Base-by-base conservation (phyloP, 164 flowering plant genomes). In the Euptelea pleiosperma region DNA sequence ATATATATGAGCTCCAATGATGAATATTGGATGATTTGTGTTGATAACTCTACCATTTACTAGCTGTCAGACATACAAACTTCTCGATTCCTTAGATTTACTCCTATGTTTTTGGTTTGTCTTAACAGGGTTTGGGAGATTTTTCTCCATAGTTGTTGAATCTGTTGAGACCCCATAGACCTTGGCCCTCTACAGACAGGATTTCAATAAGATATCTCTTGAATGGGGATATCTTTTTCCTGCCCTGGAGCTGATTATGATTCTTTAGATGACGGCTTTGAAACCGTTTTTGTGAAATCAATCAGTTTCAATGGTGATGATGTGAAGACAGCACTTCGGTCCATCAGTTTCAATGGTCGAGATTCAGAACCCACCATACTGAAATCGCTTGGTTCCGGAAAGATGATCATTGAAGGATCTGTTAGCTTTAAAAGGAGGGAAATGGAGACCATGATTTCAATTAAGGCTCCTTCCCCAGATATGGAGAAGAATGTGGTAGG, bases 191-290 rank as follows among this genome's bases (percentile, higher is more conserved):
- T 16, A 16, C 24, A 49, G 41, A 22, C 33, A 35, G 49, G 62
- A 25, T 45, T 50, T 64, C 34, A 18, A 14, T 49, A 48, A 56
- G 40, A 42, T 24, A 55, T 31, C 30, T 53, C 33, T 73, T 47
- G 60, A 66, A 89, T 87, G 97, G 97, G 91, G 57, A 44, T 78
- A 26, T 36, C 73, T 18, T 69, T 66, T 65, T 83, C 91, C 30
- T 80, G 84, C 54, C 85, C 81, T n/a, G 76, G 80, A 33, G 72
- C 79, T 8, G 68, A 70, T 46, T 60, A 43, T 39, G 70, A 47
- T 50, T 83, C 78, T 55, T 37, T 80, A 45, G 85, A 78, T 28
- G 71, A 37, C 45, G 73, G 57, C 9, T 50, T 77, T 28, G 82
- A 81, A 41, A 65, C 82, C 18, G 67, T 84, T 25, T 46, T 73